Conservation (phyloP, 768 basidiomycete genomes). For the Phaeotremella skinneri region DNA sequence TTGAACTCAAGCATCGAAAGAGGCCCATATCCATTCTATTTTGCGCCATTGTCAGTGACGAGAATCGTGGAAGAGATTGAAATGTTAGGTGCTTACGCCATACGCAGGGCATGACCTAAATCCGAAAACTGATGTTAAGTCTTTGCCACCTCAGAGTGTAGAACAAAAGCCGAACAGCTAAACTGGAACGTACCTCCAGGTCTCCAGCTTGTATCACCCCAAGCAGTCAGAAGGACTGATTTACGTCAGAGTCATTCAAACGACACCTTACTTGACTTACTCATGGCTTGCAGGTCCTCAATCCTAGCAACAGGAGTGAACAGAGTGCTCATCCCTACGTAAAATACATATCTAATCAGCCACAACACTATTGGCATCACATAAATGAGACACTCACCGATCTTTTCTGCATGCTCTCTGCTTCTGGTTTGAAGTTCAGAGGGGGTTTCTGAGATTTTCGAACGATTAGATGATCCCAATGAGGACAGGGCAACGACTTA, state of each 20-base stretch:
- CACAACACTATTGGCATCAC: too few species aligned
- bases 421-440: conserved; percentile 31
- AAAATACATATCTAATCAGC: background rate
- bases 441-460: conserved; percentile 7
- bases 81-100: conserved; percentile 1
- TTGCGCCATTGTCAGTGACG: background rate
- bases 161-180: too few species aligned
- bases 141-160: too few species aligned
- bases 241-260: conserved; percentile 4
- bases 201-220: conserved; percentile 43
- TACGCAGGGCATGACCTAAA: background rate
- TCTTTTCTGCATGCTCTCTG: conserved; percentile 41
- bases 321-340: conserved; percentile 38
- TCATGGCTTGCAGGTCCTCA: conserved; percentile 40
- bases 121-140: too few species aligned
- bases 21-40: conserved; percentile 4
- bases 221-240: conserved; percentile 36
- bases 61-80: background rate
- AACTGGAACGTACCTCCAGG: conserved; percentile 29
- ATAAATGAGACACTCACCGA: conserved; percentile 24
- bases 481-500: conserved; percentile 3
- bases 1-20: background rate
- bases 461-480: background rate
- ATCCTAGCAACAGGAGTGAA: conserved; percentile 42
- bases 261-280: conserved; percentile 10